Percentiles rank a stretch among this genome's conserved stretches.
phyloP scores from a whole-genome alignment of 140 eudicot genomes.

The Flaveria floridana region DNA sequence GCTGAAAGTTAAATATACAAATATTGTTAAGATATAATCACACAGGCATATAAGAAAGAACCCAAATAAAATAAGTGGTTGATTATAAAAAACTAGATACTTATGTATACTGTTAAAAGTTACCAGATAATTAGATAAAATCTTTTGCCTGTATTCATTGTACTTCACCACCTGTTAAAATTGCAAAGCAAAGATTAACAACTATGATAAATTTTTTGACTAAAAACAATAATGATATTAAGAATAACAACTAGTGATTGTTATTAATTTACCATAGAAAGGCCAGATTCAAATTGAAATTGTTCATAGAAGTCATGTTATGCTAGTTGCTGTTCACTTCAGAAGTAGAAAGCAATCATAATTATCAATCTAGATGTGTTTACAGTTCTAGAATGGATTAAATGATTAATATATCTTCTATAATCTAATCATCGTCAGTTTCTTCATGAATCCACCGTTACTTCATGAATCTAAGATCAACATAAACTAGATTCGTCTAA shows the following conservation, averaged over 20 bases:
- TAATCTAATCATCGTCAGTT: background rate
- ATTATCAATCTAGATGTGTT: constrained; percentile 3
- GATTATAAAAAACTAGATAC: background rate
- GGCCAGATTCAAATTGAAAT: background rate
- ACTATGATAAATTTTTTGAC: background rate
- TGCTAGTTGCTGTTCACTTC: background rate
- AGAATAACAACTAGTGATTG: background rate
- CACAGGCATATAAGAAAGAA: no score
- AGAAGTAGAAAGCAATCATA: background rate
- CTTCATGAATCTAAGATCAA: background rate
- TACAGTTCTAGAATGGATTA: background rate
- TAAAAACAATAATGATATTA: background rate
- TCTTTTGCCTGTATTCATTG: constrained; percentile 79
- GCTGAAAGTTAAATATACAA: constrained; percentile 42
- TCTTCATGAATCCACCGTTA: background rate
- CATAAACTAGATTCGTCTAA: background rate
- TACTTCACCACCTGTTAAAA: constrained; percentile 68
- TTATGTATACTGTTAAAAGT: background rate
- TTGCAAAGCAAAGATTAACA: constrained; percentile 8
- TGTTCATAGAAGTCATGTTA: background rate
- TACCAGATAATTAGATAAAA: constrained; percentile 82
- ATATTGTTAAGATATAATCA: no score
- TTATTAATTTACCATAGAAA: background rate
- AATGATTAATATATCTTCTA: background rate
- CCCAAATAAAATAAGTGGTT: background rate